These are phyloP conservation scores for Gloeophyllum trabeum DNA, from an alignment of 768 basidiomycete species.

Conservation along the genomic window DNA sequence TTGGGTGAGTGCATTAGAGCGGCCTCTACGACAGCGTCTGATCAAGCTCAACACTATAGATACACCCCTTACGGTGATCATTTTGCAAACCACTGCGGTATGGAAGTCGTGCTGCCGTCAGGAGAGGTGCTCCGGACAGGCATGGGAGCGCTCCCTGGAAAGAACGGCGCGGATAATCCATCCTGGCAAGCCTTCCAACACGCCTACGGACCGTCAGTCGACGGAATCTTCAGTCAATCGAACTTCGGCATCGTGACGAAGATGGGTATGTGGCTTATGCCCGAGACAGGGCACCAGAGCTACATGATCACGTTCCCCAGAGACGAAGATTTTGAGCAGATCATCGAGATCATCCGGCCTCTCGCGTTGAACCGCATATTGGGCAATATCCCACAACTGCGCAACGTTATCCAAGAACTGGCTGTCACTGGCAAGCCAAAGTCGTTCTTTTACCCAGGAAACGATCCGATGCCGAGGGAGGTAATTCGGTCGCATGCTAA, in stretches of 20 bases:
- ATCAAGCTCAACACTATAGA: not conserved
- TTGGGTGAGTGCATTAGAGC: not conserved
- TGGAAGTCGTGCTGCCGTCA: not conserved
- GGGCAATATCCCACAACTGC: not conserved
- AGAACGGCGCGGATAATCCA: not conserved
- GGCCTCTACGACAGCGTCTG: not conserved
- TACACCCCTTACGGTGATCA: not conserved
- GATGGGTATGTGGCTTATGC: not conserved
- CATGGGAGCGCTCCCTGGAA: not conserved
- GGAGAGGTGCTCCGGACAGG: not conserved
- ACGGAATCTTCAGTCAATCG: not conserved
- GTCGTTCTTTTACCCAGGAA: not conserved
- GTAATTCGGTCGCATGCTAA: not conserved
- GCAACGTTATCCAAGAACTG: not conserved
- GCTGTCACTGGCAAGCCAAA: not conserved
- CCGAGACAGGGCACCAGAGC: not conserved
- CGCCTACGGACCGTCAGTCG: not conserved
- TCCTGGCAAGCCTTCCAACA: not conserved
- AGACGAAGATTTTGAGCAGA: not conserved
- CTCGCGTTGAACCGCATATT: not conserved
- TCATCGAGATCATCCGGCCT: not conserved
- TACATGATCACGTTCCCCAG: not conserved
- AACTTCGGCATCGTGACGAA: not conserved
- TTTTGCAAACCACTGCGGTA: not conserved
- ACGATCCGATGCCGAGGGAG: not conserved